Base-by-base conservation (phyloP, 257 asterid species). In the Solanum paucissectum region DNA sequence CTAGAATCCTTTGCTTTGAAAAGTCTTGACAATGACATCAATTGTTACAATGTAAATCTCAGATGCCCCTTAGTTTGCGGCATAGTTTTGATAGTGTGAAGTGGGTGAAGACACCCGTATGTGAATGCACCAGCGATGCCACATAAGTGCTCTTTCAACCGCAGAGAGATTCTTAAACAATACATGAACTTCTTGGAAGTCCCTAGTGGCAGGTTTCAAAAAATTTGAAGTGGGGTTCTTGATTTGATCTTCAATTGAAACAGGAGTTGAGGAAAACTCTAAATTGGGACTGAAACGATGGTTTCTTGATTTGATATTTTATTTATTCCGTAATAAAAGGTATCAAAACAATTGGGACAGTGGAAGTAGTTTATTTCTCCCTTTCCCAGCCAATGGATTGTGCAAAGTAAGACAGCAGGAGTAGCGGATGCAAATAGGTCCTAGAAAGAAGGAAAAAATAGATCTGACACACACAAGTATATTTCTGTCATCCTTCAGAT, bases 61-160 rank as follows among this genome's bases (percentile, higher is more conserved):
- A 38, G 98, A 94, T 9, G 98, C 99, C 88, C 99, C 87, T 92
- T 95, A 0, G 96, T 95, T 90, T 97, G 99, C 76, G 94, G 98
- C 96, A 93, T 95, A 86, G 98, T 95, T 90, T 95, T 97, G 87
- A 95, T 93, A 10, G 98, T 93, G 84, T 95, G 98, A 32, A 96
- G 98, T 6, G 98, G 98, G 37, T 90, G 99, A 46, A 97, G 98
- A 86, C 98, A 96, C 11, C 95, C 98, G 55, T 97, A 95, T 38
- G 98, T 95, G 88, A 97, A 95, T 7, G 99, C 99, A 66, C 99
- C 99, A 32, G 99, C 98, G 84, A 92, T 93, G 27, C 99, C 99
- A 13, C 98, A 93, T 93, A 32, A 92, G 46, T 8, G 98, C 99
- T 90, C 95, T 92, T 87, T 97, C 99, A 23, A 94, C 77, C 87